Base-by-base conservation (phyloP, 1,284 basidiomycete species). In the Blastosporella zonata region DNA sequence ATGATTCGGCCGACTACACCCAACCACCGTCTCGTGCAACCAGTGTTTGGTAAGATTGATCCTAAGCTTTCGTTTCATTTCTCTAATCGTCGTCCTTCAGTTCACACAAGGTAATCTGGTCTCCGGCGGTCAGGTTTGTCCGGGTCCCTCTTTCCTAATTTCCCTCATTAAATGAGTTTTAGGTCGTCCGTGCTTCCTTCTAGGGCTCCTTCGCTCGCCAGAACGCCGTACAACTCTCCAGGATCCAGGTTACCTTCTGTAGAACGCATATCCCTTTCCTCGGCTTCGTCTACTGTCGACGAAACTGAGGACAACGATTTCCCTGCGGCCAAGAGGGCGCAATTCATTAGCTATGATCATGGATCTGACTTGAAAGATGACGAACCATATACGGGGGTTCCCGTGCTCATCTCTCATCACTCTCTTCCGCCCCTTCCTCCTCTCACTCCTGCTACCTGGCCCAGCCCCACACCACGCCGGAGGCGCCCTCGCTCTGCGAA, bases 291-390 rank as follows among this genome's bases (percentile, higher is more conserved):
- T 21, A 29, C n/a, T 17, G 29, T 9, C 9, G 29, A 40, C 27
- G 37, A 28, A 10, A 22, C 2, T 38, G 25, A 21, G 5, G 9
- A 33, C 8, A 20, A 18, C 10, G 21, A 17, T 21, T 4, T 27
- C 10, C 51, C 46, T n/a, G 39, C 31, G 17, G 35, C 40, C 4
- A 50, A 49, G 29, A 46, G 40, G n/a, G 47, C 47, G 21, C 47
- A 43, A 35, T 29, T 35, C 15, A 27, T 17, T 21, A 35, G 27
- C 6, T 27, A 40, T 22, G n/a, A 48, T 25, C 6, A 5, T 7
- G 36, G 34, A 18, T 29, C 35, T 3, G 36, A 37, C n/a, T 21
- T 22, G 5, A 20, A 37, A 18, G 36, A 37, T 5, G 21, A 37
- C 5, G 15, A 20, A 21, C 9, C 4, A 3, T 12, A 21, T 6